These are phyloP conservation scores for Colletotrichum sp. DNA, from an alignment of 2,329 filamentous ascomycete species.

Conservation along the genomic window DNA sequence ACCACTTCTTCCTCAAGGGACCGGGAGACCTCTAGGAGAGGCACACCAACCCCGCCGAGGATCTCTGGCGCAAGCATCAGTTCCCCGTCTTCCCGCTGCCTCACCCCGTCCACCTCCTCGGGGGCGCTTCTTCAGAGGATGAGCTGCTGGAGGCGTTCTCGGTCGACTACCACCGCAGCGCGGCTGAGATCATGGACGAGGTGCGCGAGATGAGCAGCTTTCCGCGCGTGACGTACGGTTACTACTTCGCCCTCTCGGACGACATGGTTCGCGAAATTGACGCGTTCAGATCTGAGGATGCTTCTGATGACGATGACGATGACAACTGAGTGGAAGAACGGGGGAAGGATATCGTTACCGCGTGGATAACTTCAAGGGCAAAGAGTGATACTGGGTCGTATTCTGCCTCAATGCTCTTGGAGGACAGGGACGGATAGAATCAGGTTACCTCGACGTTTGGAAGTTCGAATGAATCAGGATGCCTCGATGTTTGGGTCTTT, in stretches of 20 bases:
- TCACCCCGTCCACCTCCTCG: background rate
- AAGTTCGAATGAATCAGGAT: too few relatives aligned
- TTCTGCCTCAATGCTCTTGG: too few relatives aligned
- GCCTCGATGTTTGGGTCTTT: too few relatives aligned
- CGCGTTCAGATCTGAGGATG: background rate
- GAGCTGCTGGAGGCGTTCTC: background rate
- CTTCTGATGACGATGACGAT: background rate
- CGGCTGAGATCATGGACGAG: background rate
- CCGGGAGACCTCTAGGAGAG: background rate
- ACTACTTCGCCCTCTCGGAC: background rate
- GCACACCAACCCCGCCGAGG: background rate
- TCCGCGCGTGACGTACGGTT: background rate
- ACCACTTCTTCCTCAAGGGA: background rate
- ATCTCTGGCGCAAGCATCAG: background rate
- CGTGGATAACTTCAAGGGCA: too few relatives aligned
- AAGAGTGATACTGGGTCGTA: too few relatives aligned
- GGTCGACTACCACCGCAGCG: background rate
- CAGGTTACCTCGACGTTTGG: too few relatives aligned
- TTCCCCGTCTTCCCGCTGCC: background rate
- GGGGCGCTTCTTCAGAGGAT: background rate
- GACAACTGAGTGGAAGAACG: background rate
- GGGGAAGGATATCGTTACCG: too few relatives aligned
- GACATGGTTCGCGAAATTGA: background rate
- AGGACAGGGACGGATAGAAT: too few relatives aligned
- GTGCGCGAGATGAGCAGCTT: background rate